Evolutionary conservation across 345 rosid genomes (phyloP).

Genomic region (Passiflora organensis): DNA sequence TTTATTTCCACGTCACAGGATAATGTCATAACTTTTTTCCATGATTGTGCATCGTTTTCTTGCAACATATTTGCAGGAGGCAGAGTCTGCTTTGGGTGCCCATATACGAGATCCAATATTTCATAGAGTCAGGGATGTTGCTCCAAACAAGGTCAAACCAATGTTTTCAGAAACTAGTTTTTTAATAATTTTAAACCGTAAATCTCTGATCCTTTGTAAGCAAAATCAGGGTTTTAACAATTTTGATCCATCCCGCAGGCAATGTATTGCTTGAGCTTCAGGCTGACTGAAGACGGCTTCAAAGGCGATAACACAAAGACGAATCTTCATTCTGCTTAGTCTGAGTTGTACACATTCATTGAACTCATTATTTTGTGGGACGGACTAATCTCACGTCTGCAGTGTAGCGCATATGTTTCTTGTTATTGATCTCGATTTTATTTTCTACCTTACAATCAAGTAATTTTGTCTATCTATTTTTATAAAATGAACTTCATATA

Average conservation of each 20-base stretch:
- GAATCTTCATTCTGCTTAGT: slow-evolving; percentile 9
- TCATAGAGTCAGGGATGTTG: slow-evolving; percentile 93
- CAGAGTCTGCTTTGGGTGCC: slow-evolving; percentile 60
- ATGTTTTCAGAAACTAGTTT: background rate
- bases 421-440: no score
- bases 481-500: no score
- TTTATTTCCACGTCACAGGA: no score
- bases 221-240: background rate
- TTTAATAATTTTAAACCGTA: no score
- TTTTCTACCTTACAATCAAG: no score
- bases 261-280: slow-evolving; percentile 91
- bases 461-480: no score
- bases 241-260: slow-evolving; percentile 47
- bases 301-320: slow-evolving; percentile 21
- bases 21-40: no score
- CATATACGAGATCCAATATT: slow-evolving; percentile 49
- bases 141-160: slow-evolving; percentile 84
- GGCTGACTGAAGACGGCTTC: slow-evolving; percentile 78
- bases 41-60: no score
- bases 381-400: no score
- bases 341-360: background rate
- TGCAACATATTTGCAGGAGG: slow-evolving; percentile 43
- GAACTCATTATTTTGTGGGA: no score
- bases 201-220: no score
- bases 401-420: no score